These are phyloP conservation scores for Cercospora sp. DNA, from an alignment of 2,329 filamentous ascomycete genomes.

Conservation along the genomic window DNA sequence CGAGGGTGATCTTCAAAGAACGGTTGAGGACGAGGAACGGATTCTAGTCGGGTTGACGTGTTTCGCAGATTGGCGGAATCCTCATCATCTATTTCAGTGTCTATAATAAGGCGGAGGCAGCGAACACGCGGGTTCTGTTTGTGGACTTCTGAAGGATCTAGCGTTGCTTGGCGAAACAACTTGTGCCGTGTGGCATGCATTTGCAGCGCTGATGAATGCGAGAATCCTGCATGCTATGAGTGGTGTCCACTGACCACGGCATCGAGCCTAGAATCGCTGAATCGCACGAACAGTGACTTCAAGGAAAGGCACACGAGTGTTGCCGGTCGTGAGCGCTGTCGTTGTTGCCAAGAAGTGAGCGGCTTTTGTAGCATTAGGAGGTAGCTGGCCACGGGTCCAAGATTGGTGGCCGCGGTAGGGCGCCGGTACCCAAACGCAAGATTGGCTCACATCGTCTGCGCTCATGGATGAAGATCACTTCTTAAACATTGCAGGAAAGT, in stretches of 20 bases:
- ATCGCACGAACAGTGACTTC: background rate
- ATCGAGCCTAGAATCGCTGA: background rate
- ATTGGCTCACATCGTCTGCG: background rate
- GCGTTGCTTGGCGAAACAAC: conserved; percentile 4
- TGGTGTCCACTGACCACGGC: background rate
- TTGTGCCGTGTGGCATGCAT: background rate
- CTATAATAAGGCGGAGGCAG: background rate
- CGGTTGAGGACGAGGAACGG: background rate
- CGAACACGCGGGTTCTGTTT: background rate
- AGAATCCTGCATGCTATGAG: background rate
- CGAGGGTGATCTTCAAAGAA: background rate
- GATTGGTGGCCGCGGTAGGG: background rate
- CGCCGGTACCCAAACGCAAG: background rate
- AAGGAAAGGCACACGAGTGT: background rate
- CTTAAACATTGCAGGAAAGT: conserved; percentile 44
- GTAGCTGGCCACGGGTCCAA: background rate
- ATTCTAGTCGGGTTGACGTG: background rate
- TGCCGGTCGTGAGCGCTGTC: background rate
- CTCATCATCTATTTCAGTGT: background rate
- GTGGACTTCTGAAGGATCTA: conserved; percentile 9
- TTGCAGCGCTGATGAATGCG: background rate
- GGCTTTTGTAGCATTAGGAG: background rate
- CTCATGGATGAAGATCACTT: background rate
- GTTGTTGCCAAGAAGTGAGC: background rate
- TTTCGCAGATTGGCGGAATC: background rate